These are phyloP conservation scores for Phalaenopsis aphrodite DNA, from an alignment of 106 monocot species.

Conservation along the genomic window DNA sequence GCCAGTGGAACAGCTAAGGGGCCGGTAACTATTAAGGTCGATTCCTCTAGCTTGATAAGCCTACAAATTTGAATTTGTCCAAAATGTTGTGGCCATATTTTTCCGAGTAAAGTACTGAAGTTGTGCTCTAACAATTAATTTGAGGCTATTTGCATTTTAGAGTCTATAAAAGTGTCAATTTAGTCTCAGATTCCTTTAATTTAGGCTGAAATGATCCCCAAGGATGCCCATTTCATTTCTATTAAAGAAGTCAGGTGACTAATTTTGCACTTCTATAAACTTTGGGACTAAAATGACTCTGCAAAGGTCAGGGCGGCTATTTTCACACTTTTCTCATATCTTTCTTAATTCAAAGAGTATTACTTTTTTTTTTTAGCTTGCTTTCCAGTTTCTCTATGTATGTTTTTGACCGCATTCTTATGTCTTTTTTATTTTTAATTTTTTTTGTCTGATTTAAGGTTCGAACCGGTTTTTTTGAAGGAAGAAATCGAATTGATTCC, in stretches of 20 bases:
- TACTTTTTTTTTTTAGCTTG: background rate
- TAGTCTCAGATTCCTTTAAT: no score
- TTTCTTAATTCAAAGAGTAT: background rate
- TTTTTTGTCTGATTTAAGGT: conserved; percentile 33
- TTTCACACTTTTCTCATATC: no score
- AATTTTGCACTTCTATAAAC: no score
- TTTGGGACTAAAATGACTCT: no score
- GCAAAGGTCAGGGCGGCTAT: no score
- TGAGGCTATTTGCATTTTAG: no score
- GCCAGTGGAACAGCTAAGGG: conserved; percentile 39
- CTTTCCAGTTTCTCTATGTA: background rate
- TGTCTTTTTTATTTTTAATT: background rate
- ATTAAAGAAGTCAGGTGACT: no score
- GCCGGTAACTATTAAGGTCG: conserved; percentile 81
- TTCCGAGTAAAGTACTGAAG: background rate
- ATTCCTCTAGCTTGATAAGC: background rate
- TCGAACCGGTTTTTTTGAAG: conserved; percentile 81
- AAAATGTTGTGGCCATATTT: background rate
- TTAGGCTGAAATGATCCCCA: no score
- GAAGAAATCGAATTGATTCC: conserved; percentile 83
- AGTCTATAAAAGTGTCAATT: no score
- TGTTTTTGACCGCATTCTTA: background rate
- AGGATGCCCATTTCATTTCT: no score
- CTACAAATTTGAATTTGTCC: background rate
- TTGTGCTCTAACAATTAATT: no score